A percentile compares a stretch with the other conserved stretches of the same genome.
phyloP scores from a whole-genome alignment of 2,329 filamentous ascomycete genomes.

The Cladophialophora psammophila region DNA sequence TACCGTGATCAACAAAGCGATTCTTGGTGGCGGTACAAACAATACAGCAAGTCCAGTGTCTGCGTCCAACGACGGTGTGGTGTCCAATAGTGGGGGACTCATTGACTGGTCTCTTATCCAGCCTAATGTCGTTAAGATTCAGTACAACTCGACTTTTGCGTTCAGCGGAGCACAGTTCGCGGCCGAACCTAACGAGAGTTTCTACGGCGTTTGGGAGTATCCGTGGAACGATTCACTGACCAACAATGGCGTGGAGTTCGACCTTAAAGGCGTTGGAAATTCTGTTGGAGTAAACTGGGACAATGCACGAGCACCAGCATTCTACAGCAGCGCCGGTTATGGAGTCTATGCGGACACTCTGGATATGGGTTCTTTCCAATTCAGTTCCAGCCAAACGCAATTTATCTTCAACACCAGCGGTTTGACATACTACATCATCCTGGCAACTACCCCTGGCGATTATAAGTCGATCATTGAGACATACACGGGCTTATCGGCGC shows the following conservation, averaged over 20 bases:
- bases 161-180: constrained; percentile 12
- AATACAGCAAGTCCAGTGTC: constrained; percentile 7
- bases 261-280: constrained; percentile 15
- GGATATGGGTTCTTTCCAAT: constrained; percentile 16
- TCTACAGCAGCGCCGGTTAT: constrained; percentile 17
- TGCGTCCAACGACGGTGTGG: constrained; percentile 2
- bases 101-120: constrained; percentile 17
- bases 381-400: constrained; percentile 3
- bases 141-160: constrained; percentile 11
- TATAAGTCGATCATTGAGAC: constrained; percentile 16
- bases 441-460: constrained; percentile 10
- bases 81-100: constrained; percentile 2
- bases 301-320: constrained; percentile 15
- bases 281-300: constrained; percentile 8
- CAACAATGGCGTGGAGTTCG: constrained; percentile 11
- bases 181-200: background rate
- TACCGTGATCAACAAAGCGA: constrained; percentile 10
- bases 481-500: constrained; percentile 5
- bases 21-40: constrained; percentile 8
- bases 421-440: constrained; percentile 13
- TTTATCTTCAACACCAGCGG: constrained; percentile 20
- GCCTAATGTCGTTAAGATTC: constrained; percentile 13
- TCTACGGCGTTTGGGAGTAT: constrained; percentile 20
- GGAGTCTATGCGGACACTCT: constrained; percentile 17
- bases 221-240: constrained; percentile 16